These are phyloP conservation scores for Fomitopsis palustris DNA, from an alignment of 1,284 basidiomycete genomes.

Conservation along the genomic window DNA sequence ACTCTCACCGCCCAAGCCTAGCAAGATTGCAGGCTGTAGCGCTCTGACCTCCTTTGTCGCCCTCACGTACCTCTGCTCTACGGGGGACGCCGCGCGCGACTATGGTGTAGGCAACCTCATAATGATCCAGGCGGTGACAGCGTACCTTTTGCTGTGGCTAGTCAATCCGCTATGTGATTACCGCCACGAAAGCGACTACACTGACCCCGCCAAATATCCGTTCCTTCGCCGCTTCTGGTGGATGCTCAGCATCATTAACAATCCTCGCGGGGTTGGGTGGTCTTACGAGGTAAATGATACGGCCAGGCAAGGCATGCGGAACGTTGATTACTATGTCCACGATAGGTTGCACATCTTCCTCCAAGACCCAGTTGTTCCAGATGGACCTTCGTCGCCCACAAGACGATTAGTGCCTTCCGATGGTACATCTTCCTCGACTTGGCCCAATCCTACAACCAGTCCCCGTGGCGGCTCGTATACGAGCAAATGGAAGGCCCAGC, in stretches of 20 bases:
- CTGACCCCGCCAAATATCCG: background rate
- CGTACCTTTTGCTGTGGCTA: conserved; percentile 4
- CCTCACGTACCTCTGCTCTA: background rate
- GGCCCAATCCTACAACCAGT: conserved; percentile 9
- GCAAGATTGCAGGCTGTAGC: background rate
- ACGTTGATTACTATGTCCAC: background rate
- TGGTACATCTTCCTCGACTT: conserved; percentile 12
- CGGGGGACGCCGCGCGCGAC: background rate
- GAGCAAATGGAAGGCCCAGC: background rate
- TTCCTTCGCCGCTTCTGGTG: conserved; percentile 1
- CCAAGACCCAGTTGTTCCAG: conserved; percentile 2
- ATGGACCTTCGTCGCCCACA: conserved; percentile 3
- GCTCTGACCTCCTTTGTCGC: background rate
- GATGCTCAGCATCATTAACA: conserved; percentile 3
- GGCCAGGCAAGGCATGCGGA: background rate
- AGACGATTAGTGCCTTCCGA: background rate
- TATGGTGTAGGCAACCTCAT: conserved; percentile 2
- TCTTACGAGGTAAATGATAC: conserved; percentile 3
- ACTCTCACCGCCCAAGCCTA: background rate
- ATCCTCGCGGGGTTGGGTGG: conserved; percentile 6
- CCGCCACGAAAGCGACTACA: conserved; percentile 2
- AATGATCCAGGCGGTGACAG: conserved; percentile 2
- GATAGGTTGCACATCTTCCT: conserved; percentile 4
- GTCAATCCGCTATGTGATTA: conserved; percentile 7
- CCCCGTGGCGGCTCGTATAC: background rate